Base-by-base conservation (phyloP, 2,329 filamentous ascomycete genomes). In the Beauveria rudraprayagi region DNA sequence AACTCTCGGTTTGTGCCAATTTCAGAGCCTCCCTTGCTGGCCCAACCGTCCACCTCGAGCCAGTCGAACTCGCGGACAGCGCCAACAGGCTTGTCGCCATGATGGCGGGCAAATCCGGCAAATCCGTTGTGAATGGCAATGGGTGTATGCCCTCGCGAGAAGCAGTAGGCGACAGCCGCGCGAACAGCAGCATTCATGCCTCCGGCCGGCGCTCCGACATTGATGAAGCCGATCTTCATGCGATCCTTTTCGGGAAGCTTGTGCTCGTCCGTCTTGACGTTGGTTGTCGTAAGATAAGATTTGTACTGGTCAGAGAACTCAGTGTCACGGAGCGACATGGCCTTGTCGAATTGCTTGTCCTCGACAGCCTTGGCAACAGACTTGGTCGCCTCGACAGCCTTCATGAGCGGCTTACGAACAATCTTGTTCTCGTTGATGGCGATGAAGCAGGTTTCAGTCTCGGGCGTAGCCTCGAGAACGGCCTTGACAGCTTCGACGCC, bases 341-440 rank as follows among this genome's bases (percentile, higher is more conserved):
- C 94, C 63, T 80, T 84, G 41, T 89, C 87, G 70, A 97, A 99
- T 67, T 97, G 88, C 71, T 92, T 92, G 60, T 81, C 84, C 26
- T 91, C 83, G 62, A 99, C 96, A 37, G 90, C 89, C 66, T 84
- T 83, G 16, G 91, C 85, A 0, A 97, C 91, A 60, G 89, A 83
- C 73, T 97, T 88, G 30, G 94, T 99, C 69, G 92, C 84, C 52
- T 84, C 78, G 11, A 99, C 94, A 1, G 94, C 92, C 71, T 96
- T 84, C 79, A 97, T 89, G 28, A 99, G 79, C 22, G 92, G 89
- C 68, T 92, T 92, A 60, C 92, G 86, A 65, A 92, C 87, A 71
- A 99, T 97, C 78, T 99, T 96, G 83, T 97, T 97, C 79, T 99
- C 94, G 65, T 88, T 92, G 67, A 99, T 92, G 67, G 92, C 92